These are phyloP conservation scores for Spergularia marina DNA, from an alignment of 148 eudicot genomes.

Conservation along the genomic window DNA sequence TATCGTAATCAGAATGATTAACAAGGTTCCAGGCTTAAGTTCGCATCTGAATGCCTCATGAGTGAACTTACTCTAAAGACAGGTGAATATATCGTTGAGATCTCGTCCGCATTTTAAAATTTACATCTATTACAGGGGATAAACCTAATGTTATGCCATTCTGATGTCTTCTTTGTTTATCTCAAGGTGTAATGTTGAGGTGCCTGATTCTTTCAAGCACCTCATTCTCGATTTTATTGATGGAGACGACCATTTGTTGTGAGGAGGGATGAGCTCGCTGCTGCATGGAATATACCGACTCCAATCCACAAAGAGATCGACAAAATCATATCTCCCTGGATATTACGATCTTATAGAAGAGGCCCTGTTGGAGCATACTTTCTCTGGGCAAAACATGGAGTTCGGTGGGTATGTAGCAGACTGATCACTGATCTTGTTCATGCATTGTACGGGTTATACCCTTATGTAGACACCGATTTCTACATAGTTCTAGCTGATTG, in stretches of 20 bases:
- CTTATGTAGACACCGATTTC: too few relatives aligned
- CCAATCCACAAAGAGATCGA: slow-evolving; percentile 34
- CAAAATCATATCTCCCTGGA: slow-evolving; percentile 33
- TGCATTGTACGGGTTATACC: neutral
- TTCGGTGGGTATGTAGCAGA: slow-evolving; percentile 31
- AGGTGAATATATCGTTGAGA: slow-evolving; percentile 22
- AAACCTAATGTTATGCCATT: too few relatives aligned
- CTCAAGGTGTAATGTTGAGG: slow-evolving; percentile 33
- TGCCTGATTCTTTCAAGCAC: slow-evolving; percentile 40
- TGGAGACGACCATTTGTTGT: slow-evolving; percentile 44
- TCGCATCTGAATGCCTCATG: slow-evolving; percentile 37
- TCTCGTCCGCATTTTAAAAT: neutral
- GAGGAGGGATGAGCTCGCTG: slow-evolving; percentile 44
- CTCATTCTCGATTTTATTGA: slow-evolving; percentile 38
- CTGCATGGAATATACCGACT: slow-evolving; percentile 33
- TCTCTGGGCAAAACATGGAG: slow-evolving; percentile 37
- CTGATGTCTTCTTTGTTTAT: too few relatives aligned
- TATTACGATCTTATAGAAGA: slow-evolving; percentile 33
- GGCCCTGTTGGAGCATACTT: slow-evolving; percentile 44
- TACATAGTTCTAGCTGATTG: too few relatives aligned
- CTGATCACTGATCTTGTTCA: neutral
- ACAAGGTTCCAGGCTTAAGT: slow-evolving; percentile 44
- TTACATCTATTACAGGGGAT: neutral
- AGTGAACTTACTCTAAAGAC: slow-evolving; percentile 39
- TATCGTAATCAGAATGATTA: slow-evolving; percentile 35